Conservation (phyloP, 2,329 filamentous ascomycete species). For the Magnaporthales sp. region DNA sequence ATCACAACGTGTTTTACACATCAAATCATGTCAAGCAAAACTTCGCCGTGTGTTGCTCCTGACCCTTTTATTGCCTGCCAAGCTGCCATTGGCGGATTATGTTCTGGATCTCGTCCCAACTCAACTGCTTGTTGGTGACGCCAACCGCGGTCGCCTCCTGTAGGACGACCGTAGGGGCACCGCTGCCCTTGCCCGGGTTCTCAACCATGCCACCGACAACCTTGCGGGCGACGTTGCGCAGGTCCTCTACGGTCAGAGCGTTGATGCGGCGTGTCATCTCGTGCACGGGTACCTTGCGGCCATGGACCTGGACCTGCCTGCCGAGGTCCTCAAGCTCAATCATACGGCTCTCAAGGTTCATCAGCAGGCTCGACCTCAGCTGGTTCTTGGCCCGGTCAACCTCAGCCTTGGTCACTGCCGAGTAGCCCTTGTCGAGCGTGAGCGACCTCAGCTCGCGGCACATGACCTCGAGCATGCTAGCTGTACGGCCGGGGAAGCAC, state of each 20-base stretch:
- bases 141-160: constrained; percentile 80
- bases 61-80: constrained; percentile 40
- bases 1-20: neutral
- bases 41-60: neutral
- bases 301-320: constrained; percentile 93
- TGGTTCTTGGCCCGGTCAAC: constrained; percentile 96
- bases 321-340: constrained; percentile 95
- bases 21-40: neutral
- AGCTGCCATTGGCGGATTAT: constrained; percentile 77
- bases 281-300: constrained; percentile 78
- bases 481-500: constrained; percentile 70
- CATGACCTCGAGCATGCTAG: constrained; percentile 88
- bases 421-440: constrained; percentile 66
- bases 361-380: constrained; percentile 77
- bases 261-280: constrained; percentile 93
- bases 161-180: constrained; percentile 86
- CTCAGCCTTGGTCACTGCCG: constrained; percentile 63
- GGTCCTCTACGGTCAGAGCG: constrained; percentile 66
- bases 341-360: constrained; percentile 97
- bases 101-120: constrained; percentile 86
- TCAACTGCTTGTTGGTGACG: constrained; percentile 56
- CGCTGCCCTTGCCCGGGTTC: constrained; percentile 71
- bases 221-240: constrained; percentile 69
- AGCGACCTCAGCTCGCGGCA: constrained; percentile 79
- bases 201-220: constrained; percentile 70